Evolutionary conservation across 441 rosid species (phyloP).

Genomic region (Sinapis alba): DNA sequence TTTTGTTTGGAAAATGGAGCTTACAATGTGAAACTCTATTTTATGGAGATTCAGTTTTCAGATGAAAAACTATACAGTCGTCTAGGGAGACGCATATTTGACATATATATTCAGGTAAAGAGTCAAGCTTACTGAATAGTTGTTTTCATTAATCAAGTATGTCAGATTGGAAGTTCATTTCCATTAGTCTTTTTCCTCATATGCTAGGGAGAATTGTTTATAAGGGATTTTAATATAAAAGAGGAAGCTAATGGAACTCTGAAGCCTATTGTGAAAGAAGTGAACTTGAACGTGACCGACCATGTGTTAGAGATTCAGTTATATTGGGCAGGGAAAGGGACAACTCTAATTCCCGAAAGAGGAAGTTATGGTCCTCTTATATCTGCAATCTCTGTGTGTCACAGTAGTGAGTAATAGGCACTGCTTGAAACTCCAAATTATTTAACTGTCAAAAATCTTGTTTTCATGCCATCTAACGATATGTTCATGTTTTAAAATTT

Average conservation of each 20-base stretch:
- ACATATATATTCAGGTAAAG: neutral
- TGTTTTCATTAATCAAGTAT: neutral
- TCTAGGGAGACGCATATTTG: neutral
- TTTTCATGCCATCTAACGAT: slow-evolving; percentile 12
- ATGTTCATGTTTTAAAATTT: too few relatives aligned
- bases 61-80: too few relatives aligned
- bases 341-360: neutral
- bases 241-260: neutral
- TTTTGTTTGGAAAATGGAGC: too few relatives aligned
- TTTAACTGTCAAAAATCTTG: slow-evolving; percentile 10
- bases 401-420: neutral
- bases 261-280: neutral
- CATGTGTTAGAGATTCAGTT: neutral
- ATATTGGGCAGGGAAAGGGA: neutral
- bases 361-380: neutral
- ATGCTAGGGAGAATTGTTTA: neutral
- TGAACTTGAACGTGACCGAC: neutral
- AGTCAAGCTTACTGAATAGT: neutral
- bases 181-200: neutral
- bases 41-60: too few relatives aligned
- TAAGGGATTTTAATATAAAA: neutral
- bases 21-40: too few relatives aligned
- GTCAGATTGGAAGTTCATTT: neutral
- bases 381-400: neutral
- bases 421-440: neutral